Conservation (phyloP, 176 grass and related monocot genomes). For the Aegilops umbellulata region DNA sequence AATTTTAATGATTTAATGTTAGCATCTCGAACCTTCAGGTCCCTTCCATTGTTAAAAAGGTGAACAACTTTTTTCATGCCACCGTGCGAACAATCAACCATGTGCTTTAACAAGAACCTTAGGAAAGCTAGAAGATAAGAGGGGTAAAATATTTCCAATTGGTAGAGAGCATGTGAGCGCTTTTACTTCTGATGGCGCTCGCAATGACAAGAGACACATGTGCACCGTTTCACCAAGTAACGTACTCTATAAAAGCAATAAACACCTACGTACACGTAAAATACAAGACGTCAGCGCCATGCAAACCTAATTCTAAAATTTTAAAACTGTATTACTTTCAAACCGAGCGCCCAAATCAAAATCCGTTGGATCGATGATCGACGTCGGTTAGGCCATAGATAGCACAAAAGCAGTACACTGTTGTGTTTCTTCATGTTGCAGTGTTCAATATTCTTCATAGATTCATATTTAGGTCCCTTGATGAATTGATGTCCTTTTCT, state of each 20-base stretch:
- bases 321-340: neutral
- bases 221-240: neutral
- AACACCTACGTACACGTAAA: neutral
- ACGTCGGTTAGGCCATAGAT: too few species aligned
- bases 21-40: too few species aligned
- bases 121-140: neutral
- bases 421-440: too few species aligned
- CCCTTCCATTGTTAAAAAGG: too few species aligned
- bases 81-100: neutral
- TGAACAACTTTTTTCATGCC: neutral
- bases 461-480: too few species aligned
- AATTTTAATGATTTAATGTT: too few species aligned
- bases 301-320: neutral
- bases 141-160: neutral
- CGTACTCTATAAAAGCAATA: neutral
- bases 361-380: neutral
- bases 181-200: neutral
- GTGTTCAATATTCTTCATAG: too few species aligned
- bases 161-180: neutral
- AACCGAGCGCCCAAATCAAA: neutral
- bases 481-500: too few species aligned
- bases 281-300: neutral
- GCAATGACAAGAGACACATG: neutral
- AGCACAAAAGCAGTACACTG: too few species aligned
- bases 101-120: neutral